Conservation (phyloP, 2,329 filamentous ascomycete genomes). For the Gnomoniopsis sp. region DNA sequence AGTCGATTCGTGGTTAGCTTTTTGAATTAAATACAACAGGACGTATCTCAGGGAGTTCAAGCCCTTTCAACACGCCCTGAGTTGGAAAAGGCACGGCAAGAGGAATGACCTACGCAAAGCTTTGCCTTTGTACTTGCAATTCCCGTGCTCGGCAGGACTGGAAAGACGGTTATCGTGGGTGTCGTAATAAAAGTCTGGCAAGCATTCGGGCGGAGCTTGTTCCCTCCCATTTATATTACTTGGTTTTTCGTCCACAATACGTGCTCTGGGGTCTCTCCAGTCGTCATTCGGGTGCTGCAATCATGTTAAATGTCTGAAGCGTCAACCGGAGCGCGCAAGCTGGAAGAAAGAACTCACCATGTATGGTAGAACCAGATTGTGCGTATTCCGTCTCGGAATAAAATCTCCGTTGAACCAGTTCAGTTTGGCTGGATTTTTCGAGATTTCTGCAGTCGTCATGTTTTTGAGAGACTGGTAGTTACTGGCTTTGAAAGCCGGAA, state of each 20-base stretch:
- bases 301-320: not conserved
- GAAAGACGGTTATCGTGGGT: not conserved
- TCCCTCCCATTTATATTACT: not conserved
- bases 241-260: not conserved
- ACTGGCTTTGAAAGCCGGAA: not conserved
- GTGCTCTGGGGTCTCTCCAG: not conserved
- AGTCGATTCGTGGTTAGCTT: too few relatives aligned
- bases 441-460: not conserved
- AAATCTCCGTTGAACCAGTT: not conserved
- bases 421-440: not conserved
- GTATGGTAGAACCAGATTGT: not conserved
- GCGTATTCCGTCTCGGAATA: not conserved
- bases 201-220: not conserved
- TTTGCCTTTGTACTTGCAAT: not conserved
- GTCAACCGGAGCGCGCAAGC: not conserved
- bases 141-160: not conserved
- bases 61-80: too few relatives aligned
- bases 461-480: not conserved
- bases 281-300: not conserved
- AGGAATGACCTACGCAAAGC: too few relatives aligned
- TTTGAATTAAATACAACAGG: too few relatives aligned
- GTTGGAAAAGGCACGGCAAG: too few relatives aligned
- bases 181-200: conserved; percentile 3
- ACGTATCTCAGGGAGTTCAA: too few relatives aligned
- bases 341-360: not conserved